Evolutionary conservation across 106 monocot species (phyloP).

Genomic region (Phalaenopsis equestris): DNA sequence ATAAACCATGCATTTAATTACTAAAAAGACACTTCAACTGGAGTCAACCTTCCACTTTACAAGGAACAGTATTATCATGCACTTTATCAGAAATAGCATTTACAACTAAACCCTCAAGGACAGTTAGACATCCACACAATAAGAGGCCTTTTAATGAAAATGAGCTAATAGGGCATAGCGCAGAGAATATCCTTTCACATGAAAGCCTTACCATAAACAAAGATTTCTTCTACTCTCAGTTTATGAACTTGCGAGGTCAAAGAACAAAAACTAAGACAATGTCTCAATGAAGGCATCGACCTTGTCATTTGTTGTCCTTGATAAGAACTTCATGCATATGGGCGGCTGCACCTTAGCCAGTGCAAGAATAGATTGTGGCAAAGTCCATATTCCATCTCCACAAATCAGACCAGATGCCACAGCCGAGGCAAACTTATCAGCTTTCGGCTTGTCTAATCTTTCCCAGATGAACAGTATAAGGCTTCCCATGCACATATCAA

Average conservation of each 20-base stretch:
- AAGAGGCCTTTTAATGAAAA: no score
- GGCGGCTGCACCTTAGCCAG: constrained; percentile 15
- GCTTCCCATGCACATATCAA: constrained; percentile 27
- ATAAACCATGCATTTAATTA: no score
- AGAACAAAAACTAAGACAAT: constrained; percentile 1
- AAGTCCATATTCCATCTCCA: constrained; percentile 24
- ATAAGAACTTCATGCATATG: constrained; percentile 17
- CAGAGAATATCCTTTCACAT: no score
- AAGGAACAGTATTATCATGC: background rate
- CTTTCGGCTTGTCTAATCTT: constrained; percentile 13
- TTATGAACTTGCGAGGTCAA: background rate
- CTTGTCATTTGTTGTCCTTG: constrained; percentile 7
- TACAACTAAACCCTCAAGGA: background rate
- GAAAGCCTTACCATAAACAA: no score
- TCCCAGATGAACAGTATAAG: constrained; percentile 23
- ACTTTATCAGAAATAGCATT: background rate
- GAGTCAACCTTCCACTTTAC: background rate
- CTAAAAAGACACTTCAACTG: background rate
- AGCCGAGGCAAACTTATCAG: constrained; percentile 9
- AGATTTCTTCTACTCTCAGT: no score
- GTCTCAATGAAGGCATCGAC: constrained; percentile 6
- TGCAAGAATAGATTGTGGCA: constrained; percentile 15
- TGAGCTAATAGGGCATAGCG: no score
- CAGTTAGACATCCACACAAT: background rate
- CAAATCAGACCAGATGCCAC: constrained; percentile 27